Conservation (phyloP, 768 basidiomycete genomes). For the Russula lepida region DNA sequence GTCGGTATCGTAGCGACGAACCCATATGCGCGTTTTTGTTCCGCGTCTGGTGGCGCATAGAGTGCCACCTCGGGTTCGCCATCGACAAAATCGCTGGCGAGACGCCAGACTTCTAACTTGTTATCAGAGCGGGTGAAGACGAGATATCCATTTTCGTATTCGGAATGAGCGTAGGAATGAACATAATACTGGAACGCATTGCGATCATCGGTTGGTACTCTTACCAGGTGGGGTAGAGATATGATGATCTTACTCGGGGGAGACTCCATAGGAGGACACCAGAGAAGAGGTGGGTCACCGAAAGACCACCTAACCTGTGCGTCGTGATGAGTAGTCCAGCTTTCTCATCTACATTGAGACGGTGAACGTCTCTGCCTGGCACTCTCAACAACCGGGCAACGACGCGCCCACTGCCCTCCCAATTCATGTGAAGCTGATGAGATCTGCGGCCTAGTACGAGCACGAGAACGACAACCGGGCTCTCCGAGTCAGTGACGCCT, state of each 20-base stretch:
- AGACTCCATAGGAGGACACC: slow-evolving; percentile 53
- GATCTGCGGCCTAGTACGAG: slow-evolving; percentile 43
- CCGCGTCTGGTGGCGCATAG: slow-evolving; percentile 17
- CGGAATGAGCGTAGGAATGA: slow-evolving; percentile 53
- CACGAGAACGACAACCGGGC: not conserved
- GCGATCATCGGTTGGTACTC: not conserved
- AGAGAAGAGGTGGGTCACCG: slow-evolving; percentile 46
- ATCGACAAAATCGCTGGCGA: slow-evolving; percentile 25
- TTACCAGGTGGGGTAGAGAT: not conserved
- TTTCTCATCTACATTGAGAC: slow-evolving; percentile 68
- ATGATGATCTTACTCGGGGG: slow-evolving; percentile 27
- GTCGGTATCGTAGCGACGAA: slow-evolving; percentile 20
- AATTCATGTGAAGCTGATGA: slow-evolving; percentile 39
- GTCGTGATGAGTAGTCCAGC: slow-evolving; percentile 55
- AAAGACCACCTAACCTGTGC: slow-evolving; percentile 43
- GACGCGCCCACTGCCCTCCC: slow-evolving; percentile 46
- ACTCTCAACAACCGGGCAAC: slow-evolving; percentile 28
- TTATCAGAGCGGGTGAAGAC: slow-evolving; percentile 54
- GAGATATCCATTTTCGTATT: slow-evolving; percentile 64
- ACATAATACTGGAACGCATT: slow-evolving; percentile 37
- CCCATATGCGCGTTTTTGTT: slow-evolving; percentile 25
- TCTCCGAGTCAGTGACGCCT: too few species aligned
- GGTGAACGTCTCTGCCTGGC: slow-evolving; percentile 43
- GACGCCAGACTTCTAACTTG: slow-evolving; percentile 66
- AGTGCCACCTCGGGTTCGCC: not conserved